Evolutionary conservation across 1,284 basidiomycete species (phyloP).

Genomic region (Ceratobasidium sp.): DNA sequence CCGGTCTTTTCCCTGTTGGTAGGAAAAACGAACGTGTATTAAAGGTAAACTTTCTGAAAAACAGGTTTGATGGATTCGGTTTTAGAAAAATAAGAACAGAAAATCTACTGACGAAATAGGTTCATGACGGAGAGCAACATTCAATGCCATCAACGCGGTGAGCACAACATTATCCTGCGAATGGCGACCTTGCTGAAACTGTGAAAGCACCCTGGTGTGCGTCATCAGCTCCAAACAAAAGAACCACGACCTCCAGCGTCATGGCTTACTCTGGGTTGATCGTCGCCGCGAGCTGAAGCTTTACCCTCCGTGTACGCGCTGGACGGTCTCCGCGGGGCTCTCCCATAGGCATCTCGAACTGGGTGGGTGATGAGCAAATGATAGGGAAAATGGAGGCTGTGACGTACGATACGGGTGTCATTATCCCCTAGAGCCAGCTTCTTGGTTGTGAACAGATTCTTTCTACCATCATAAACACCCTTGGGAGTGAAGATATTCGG

Average conservation of each 20-base stretch:
- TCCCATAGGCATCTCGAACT: constrained; percentile 68
- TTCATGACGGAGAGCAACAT: constrained; percentile 79
- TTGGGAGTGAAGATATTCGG: constrained; percentile 41
- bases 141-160: constrained; percentile 77
- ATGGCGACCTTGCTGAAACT: constrained; percentile 71
- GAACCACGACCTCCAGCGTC: neutral
- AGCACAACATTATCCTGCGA: constrained; percentile 72
- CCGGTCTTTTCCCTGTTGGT: constrained; percentile 68
- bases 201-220: constrained; percentile 61
- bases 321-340: constrained; percentile 35
- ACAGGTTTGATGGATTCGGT: too few species aligned
- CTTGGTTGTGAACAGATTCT: constrained; percentile 61
- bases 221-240: neutral
- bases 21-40: constrained; percentile 81
- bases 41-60: constrained; percentile 63
- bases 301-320: constrained; percentile 49
- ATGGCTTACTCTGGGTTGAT: constrained; percentile 79
- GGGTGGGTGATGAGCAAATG: constrained; percentile 5
- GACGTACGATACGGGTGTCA: constrained; percentile 31
- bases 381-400: neutral
- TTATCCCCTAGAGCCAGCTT: constrained; percentile 63
- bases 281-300: constrained; percentile 68
- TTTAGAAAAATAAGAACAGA: too few species aligned
- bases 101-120: constrained; percentile 61
- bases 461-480: constrained; percentile 16